Base-by-base conservation (phyloP, 2,329 filamentous ascomycete species). In the Didymella glomerata region DNA sequence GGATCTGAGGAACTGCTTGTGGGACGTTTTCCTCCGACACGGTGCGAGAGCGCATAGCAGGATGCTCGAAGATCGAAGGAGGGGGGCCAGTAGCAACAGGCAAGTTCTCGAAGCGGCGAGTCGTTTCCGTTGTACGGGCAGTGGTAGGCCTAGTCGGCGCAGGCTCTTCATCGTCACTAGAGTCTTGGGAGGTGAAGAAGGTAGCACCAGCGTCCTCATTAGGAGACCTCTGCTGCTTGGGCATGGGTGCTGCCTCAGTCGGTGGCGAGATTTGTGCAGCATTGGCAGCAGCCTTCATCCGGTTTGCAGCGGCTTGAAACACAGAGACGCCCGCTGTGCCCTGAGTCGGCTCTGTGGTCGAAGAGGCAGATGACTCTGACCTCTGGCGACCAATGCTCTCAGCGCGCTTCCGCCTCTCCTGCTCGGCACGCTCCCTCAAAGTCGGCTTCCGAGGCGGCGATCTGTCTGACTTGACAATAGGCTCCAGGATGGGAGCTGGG, bases 261-360 rank as follows among this genome's bases (percentile, higher is more conserved):
- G 63, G 48, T 38, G 65, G 65, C 8, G 56, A 61, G n/a, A 60
- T 61, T 13, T 71, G 65, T 16, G 63, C 49, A 14, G 66, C 58
- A 44, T 50, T 50, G 7, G 68, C 67, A 13, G 68, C 32, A 68
- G 27, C 77, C 74, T 70, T 82, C 70, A 81, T 77, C 53, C 80
- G 76, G 46, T 68, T 77, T 1, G 77, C 78, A 36, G 81, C 79
- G n/a, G 75, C 73, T 55, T 82, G 80, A 49, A 82, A 82, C 14
- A 80, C 77, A 9, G 79, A 80, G 60, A 81, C 80, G 4, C 79
- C 76, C 24, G 71, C 69, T 8, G 68, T 51, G 8, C 68, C 66
- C 58, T 78, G 71, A 41, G 66, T 68, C 27, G 70, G 62, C 34
- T 73, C 72, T 27, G 69, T 60, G 22, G 68, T 61, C 9, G 68